Base-by-base conservation (phyloP, 768 basidiomycete genomes). In the Stropharia rugosoannulata region DNA sequence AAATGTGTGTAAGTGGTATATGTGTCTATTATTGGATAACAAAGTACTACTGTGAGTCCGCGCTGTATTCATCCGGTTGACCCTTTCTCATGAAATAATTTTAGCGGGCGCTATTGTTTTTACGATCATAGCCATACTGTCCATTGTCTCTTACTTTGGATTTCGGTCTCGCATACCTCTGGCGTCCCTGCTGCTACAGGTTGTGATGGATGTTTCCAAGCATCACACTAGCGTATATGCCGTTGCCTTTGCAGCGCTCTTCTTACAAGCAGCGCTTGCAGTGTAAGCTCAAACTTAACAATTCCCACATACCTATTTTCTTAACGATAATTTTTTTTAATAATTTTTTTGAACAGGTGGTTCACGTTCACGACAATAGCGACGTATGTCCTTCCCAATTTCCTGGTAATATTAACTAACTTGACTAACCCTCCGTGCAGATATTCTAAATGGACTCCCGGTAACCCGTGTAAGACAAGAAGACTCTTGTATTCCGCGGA, bases 191-290 rank as follows among this genome's bases (percentile, higher is more conserved):
- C 79, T 93, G 2, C 79, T 94, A 3, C 90, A 93, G 69, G 85
- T 90, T 22, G 87, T 89, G 6, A 90, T 93, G 78, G 91, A 93
- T 60, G 80, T 93, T 18, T 82, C 89, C 40, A 93, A 92, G 63
- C 89, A 92, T 64, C 90, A 93, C 66, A 82, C 78, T 53, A 84
- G 83, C 50, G 90, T 94, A 18, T 93, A 89, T 64, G 74, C 82
- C n/a, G 89, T 93, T 11, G 87, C 86, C 1, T 83, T 93, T 60
- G 62, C 76, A 40, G 84, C 89, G 3, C 73, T 93, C n/a, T 62
- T 91, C 47, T 47, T 90, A 2, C 89, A 93, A 63, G 84, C 90
- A 2, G 83, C 79, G 2, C 66, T 90, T 43, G 83, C 84, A 41
- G 84, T 90, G 81, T 88, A 69, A 64, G 84, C 75, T 18, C 12